Base-by-base conservation (phyloP, 441 rosid species). In the Brassica balearica region DNA sequence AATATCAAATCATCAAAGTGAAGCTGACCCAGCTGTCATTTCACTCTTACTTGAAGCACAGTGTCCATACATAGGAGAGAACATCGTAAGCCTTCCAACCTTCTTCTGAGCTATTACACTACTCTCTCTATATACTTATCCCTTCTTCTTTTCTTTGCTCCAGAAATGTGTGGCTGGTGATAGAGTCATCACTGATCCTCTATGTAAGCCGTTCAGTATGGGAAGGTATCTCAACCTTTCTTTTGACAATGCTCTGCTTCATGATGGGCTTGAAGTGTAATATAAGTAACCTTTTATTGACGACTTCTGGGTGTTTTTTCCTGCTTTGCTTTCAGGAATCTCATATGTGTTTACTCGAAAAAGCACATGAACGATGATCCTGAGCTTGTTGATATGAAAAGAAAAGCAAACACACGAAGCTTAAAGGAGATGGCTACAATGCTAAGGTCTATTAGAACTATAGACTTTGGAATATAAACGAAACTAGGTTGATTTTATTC, bases 1-100 rank as follows among this genome's bases (percentile, higher is more conserved):
- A 74, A 92, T 96, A 77, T 94, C 99, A 78, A 96, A 96, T 86
- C 99, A 96, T 86, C 99, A 96, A 84, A 89, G 89, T 74, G 98
- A 96, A 87, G 98, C 98, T 76, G 99, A 96, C 69, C 99, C 99
- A n/a, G 97, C 97, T 23, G 34, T 94, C 74, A 96, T 96, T 73
- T 86, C 99, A 6, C 83, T 94, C 78, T 71, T 89, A 83, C 97
- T 96, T 85, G 99, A 96, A 84, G 84, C 84, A 79, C 84, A 94
- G 58, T 86, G 86, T 64, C 87, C 88, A 8, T 82, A 81, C 71
- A 81, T 89, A 17, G 88, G 95, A 34, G 96, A 91, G 83, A 96
- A 88, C 83, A 61, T 91, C 90, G 99, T 92, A 75, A 86, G 82
- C 71, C 59, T 65, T 46, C 12, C 46, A 38, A 65, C 74, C 79